A percentile compares a stretch with the other conserved stretches of the same genome.
phyloP scores from a whole-genome alignment of 1,284 basidiomycete species.

The Pseudozyma hubeiensis region DNA sequence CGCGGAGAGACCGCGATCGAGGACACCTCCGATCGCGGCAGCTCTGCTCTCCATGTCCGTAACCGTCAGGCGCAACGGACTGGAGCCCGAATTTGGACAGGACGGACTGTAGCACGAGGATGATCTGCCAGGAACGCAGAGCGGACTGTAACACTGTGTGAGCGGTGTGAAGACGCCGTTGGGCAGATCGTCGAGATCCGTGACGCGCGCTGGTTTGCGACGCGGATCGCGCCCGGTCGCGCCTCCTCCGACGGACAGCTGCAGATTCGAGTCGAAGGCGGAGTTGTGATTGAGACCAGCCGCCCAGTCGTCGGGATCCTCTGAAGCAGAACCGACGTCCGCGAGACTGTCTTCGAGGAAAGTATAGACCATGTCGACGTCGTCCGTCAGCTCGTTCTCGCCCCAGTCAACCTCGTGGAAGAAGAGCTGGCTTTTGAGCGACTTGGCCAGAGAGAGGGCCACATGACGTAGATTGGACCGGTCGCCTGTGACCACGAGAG shows the following conservation, averaged over 20 bases:
- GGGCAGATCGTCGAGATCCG: slow-evolving; percentile 80
- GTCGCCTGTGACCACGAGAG: slow-evolving; percentile 20
- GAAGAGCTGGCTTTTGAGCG: slow-evolving; percentile 89
- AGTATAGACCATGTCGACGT: slow-evolving; percentile 94
- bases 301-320: slow-evolving; percentile 38
- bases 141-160: slow-evolving; percentile 97
- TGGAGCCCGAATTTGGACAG: slow-evolving; percentile 49
- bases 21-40: slow-evolving; percentile 10
- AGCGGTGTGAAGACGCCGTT: slow-evolving; percentile 95
- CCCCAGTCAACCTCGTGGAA: slow-evolving; percentile 99
- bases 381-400: slow-evolving; percentile 82
- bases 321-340: slow-evolving; percentile 18
- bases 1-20: slow-evolving; percentile 13
- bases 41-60: slow-evolving; percentile 13
- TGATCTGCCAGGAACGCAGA: slow-evolving; percentile 75
- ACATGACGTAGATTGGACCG: slow-evolving; percentile 72
- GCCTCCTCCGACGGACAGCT: slow-evolving; percentile 25
- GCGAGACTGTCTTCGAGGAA: slow-evolving; percentile 81
- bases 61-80: slow-evolving; percentile 27
- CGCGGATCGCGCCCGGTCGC: slow-evolving; percentile 5
- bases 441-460: slow-evolving; percentile 86
- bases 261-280: slow-evolving; percentile 30
- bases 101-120: slow-evolving; percentile 52
- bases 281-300: slow-evolving; percentile 32
- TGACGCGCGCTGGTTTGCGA: slow-evolving; percentile 63